Base-by-base conservation (phyloP, 129 eudicot genomes). In the Artemisia argyi region DNA sequence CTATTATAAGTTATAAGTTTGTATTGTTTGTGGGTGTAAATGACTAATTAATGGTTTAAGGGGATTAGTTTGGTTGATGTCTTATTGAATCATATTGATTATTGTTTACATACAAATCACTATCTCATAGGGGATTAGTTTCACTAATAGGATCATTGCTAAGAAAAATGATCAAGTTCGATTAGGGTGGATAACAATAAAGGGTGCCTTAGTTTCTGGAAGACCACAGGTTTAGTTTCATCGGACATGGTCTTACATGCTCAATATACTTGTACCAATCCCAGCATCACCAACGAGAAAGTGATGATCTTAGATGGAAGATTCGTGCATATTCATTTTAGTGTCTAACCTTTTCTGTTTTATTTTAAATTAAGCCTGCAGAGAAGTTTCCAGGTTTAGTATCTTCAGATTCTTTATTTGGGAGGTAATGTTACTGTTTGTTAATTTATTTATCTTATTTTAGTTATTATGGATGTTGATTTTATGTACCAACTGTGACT, bases 341-440 rank as follows among this genome's bases (percentile, higher is more conserved):
- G 3, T 18, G n/a, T 57, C n/a, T 57, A 60, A 72, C 47, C 2
- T 17, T 8, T 60, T 51, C 11, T 58, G 52, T 18, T 71, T 46
- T 19, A 51, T 70, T 46, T 14, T 32, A 5, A 32, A 47, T 19
- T 54, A 64, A 94, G 97, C 98, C 98, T 72, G 98, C 98, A 79
- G 98, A 90, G 68, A 94, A 90, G 69, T 94, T 75, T 75, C 93
- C 98, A 39, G 72, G 73, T 62, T 61, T 94, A 68, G 83, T 94
- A 73, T 80, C 97, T 39, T 10, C 79, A 3, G 88, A 85, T 47
- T 94, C 98, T 79, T n/a, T 94, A 17, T 88, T 90, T 46, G 93
- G 91, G 66, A 93, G 97, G 98, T 93, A 76, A 57, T 15, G 12
- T 39, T 69, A 15, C 67, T 63, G 28, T 56, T 57, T 46, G 20